phyloP scores from a whole-genome alignment of 805 yeast species.

The Hanseniaspora taiwanica region DNA sequence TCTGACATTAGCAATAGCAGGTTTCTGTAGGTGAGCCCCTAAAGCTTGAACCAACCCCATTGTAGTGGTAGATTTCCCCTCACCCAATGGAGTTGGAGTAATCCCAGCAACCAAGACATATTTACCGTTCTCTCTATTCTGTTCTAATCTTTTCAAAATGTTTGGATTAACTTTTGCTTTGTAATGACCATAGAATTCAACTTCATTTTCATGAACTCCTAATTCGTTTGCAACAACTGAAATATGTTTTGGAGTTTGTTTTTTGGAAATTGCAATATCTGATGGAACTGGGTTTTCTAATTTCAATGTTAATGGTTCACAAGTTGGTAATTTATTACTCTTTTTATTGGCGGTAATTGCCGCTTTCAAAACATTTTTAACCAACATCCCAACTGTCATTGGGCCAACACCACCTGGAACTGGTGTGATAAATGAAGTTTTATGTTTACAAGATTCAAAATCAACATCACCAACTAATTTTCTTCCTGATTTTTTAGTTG shows the following conservation, averaged over 20 bases:
- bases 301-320: slow-evolving; percentile 42
- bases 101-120: slow-evolving; percentile 92
- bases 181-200: slow-evolving; percentile 78
- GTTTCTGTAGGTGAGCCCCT: slow-evolving; percentile 75
- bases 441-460: slow-evolving; percentile 47
- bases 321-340: slow-evolving; percentile 32
- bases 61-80: slow-evolving; percentile 94
- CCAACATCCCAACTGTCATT: slow-evolving; percentile 95
- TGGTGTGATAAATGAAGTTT: slow-evolving; percentile 69
- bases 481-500: slow-evolving; percentile 60
- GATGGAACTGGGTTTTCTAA: slow-evolving; percentile 66
- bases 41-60: slow-evolving; percentile 94
- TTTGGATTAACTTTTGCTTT: slow-evolving; percentile 79
- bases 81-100: slow-evolving; percentile 97
- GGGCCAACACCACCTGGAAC: slow-evolving; percentile 99
- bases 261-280: slow-evolving; percentile 80
- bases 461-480: slow-evolving; percentile 94
- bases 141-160: slow-evolving; percentile 52
- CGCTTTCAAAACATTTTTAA: slow-evolving; percentile 68
- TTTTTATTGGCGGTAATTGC: slow-evolving; percentile 45
- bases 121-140: slow-evolving; percentile 52
- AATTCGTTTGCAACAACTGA: slow-evolving; percentile 62
- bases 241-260: slow-evolving; percentile 78
- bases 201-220: slow-evolving; percentile 65
- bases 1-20: slow-evolving; percentile 86